phyloP scores from a whole-genome alignment of 2,329 filamentous ascomycete genomes.

The Herpomyces periplanetae region DNA sequence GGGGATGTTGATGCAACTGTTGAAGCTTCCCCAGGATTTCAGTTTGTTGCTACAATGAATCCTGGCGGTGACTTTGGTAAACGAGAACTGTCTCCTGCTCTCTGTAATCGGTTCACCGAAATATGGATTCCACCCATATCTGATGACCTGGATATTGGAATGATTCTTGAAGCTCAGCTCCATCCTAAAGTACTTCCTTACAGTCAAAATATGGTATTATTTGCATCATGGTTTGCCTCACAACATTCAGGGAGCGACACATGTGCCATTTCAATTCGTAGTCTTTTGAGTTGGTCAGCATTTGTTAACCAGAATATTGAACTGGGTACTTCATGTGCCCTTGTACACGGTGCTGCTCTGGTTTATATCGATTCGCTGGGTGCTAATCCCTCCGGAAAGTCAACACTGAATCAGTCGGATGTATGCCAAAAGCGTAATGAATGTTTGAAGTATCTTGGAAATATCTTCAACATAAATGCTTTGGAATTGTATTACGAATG shows the following conservation, averaged over 20 bases:
- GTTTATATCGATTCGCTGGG: conserved; percentile 86
- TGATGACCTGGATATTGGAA: conserved; percentile 42
- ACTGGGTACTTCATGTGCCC: too few species aligned
- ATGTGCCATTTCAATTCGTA: conserved; percentile 63
- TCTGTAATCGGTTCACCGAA: conserved; percentile 87
- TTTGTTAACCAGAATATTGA: conserved; percentile 40
- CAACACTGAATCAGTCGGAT: conserved; percentile 26
- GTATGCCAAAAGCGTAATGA: conserved; percentile 26
- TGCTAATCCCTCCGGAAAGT: conserved; percentile 59
- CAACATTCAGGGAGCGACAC: too few species aligned
- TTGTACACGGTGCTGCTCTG: conserved; percentile 61
- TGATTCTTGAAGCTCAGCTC: conserved; percentile 49
- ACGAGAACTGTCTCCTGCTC: conserved; percentile 67
- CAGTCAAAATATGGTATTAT: conserved; percentile 32
- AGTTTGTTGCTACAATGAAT: conserved; percentile 97
- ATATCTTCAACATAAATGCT: conserved; percentile 23
- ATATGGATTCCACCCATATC: conserved; percentile 85
- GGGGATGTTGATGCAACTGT: conserved; percentile 48
- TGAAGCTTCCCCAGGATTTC: conserved; percentile 34
- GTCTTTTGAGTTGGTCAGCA: conserved; percentile 64
- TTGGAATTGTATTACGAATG: conserved; percentile 20
- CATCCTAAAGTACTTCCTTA: conserved; percentile 14
- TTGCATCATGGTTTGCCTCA: conserved; percentile 66
- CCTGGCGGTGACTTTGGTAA: conserved; percentile 95
- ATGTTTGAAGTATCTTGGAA: conserved; percentile 30